These are phyloP conservation scores for Oldenlandia corymbosa DNA, from an alignment of 257 asterid genomes.

Conservation along the genomic window DNA sequence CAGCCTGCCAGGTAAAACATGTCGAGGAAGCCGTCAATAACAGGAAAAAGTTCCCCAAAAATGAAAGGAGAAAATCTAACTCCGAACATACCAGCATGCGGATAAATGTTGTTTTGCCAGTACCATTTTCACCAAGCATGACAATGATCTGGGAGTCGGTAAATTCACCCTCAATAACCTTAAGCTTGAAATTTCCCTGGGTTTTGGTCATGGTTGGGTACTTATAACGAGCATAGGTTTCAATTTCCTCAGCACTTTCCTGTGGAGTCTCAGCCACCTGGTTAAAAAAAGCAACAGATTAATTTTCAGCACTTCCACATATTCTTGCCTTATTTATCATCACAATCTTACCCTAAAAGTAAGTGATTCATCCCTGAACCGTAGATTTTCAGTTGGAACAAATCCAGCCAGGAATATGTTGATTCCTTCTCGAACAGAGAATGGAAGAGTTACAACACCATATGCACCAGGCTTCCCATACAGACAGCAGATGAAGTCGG, in stretches of 20 bases:
- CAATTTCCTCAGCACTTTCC: conserved; percentile 87
- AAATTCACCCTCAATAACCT: conserved; percentile 93
- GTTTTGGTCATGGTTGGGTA: conserved; percentile 92
- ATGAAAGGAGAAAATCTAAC: conserved; percentile 4
- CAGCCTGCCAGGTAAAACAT: conserved; percentile 56
- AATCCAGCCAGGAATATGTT: conserved; percentile 92
- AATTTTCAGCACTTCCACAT: background rate
- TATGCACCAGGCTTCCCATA: conserved; percentile 96
- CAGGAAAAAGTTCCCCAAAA: conserved; percentile 9
- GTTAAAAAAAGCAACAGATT: conserved; percentile 13
- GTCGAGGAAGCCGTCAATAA: background rate
- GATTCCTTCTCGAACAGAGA: conserved; percentile 97
- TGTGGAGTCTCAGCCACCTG: conserved; percentile 97
- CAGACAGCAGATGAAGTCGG: conserved; percentile 96
- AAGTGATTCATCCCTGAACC: conserved; percentile 89
- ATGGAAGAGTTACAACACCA: conserved; percentile 97
- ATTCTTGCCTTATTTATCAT: conserved; percentile 8
- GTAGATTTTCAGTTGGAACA: conserved; percentile 91
- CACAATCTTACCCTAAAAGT: conserved; percentile 58
- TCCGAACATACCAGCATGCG: conserved; percentile 83
- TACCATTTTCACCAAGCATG: conserved; percentile 99
- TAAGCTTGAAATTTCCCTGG: conserved; percentile 90
- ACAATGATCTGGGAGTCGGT: conserved; percentile 98
- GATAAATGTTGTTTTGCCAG: conserved; percentile 96
- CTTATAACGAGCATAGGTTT: conserved; percentile 77